Percentiles rank a stretch among this genome's conserved stretches.
These are phyloP conservation scores for Colletotrichum sublineola DNA, from an alignment of 2,329 filamentous ascomycete genomes.

Conservation along the genomic window DNA sequence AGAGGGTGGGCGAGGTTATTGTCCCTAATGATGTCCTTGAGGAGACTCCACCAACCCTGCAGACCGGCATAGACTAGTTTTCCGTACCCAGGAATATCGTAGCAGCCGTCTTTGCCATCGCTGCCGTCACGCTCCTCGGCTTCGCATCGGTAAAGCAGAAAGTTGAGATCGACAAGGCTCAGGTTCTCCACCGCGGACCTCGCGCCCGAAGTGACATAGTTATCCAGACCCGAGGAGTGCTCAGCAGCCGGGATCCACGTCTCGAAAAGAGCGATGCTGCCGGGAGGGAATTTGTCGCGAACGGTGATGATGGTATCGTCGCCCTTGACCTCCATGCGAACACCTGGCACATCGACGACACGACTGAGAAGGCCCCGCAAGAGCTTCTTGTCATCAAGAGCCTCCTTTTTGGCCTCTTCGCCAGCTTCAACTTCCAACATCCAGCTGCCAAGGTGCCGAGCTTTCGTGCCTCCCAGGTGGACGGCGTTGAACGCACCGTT, in stretches of 20 bases:
- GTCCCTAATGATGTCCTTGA: conserved; percentile 85
- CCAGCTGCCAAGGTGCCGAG: conserved; percentile 90
- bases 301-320: conserved; percentile 85
- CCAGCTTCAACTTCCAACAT: conserved; percentile 88
- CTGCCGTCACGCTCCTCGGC: conserved; percentile 87
- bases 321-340: conserved; percentile 78
- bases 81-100: conserved; percentile 86
- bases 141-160: conserved; percentile 90
- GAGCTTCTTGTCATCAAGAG: conserved; percentile 76
- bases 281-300: conserved; percentile 87
- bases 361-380: conserved; percentile 88
- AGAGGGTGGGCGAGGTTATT: conserved; percentile 95
- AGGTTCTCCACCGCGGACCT: conserved; percentile 82
- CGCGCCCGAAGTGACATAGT: conserved; percentile 85
- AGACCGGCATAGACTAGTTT: conserved; percentile 93
- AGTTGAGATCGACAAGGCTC: conserved; percentile 87
- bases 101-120: conserved; percentile 85
- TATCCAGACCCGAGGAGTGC: conserved; percentile 85
- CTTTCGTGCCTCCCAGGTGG: conserved; percentile 85
- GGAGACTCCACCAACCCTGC: conserved; percentile 98
- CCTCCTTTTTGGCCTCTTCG: conserved; percentile 74
- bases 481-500: conserved; percentile 86
- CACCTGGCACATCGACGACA: conserved; percentile 79
- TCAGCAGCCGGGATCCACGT: conserved; percentile 94
- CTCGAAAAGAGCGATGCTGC: conserved; percentile 94